phyloP scores from a whole-genome alignment of 192 early-diverging fungal species.

The Umbelopsis sp. region DNA sequence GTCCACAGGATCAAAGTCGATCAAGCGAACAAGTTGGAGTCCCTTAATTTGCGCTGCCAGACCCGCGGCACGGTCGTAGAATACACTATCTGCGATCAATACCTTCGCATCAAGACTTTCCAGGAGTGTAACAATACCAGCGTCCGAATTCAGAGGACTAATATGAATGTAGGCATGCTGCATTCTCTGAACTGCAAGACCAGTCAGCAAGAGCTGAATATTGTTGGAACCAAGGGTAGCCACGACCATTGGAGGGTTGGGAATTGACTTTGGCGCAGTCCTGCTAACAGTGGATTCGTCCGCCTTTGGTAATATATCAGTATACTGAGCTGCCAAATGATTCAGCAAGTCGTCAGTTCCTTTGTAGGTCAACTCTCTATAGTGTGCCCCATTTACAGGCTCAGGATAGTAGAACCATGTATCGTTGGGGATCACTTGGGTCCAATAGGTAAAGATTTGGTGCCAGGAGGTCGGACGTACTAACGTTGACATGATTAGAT shows the following conservation, averaged over 20 bases:
- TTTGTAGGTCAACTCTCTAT: background rate
- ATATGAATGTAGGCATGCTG: constrained; percentile 3
- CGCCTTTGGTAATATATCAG: background rate
- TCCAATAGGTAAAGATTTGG: background rate
- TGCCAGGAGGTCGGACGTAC: background rate
- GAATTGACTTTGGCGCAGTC: background rate
- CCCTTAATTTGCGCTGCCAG: background rate
- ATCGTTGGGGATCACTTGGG: background rate
- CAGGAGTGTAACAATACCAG: background rate
- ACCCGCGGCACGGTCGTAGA: background rate
- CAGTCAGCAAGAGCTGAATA: background rate
- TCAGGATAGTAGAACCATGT: constrained; percentile 1
- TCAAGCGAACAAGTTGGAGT: background rate
- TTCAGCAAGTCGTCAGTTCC: background rate
- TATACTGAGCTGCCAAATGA: constrained; percentile 4
- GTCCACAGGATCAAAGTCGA: constrained; percentile 1
- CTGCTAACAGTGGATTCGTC: background rate
- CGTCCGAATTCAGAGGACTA: background rate
- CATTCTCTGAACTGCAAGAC: background rate
- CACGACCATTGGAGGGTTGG: background rate
- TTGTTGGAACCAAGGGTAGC: background rate
- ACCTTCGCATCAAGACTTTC: background rate
- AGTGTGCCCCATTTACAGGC: background rate
- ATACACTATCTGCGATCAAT: background rate
- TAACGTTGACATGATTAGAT: background rate